These are phyloP conservation scores for Coniella vitis DNA, from an alignment of 2,329 filamentous ascomycete genomes.

Conservation along the genomic window DNA sequence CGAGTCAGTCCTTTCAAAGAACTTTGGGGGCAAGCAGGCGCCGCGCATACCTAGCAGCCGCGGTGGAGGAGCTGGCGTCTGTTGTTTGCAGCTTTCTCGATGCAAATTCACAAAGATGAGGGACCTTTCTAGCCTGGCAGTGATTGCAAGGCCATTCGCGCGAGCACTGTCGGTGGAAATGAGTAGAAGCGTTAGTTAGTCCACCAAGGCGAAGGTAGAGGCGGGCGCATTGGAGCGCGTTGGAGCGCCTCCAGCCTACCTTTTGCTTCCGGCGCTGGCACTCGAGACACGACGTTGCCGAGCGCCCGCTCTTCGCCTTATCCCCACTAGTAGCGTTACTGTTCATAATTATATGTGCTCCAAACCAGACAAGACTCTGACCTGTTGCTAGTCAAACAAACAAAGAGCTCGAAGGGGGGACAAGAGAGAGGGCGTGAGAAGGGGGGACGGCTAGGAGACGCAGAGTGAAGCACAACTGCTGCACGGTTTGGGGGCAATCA, in stretches of 20 bases:
- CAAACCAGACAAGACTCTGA: neutral
- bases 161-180: conserved; percentile 31
- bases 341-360: neutral
- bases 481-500: too few species aligned
- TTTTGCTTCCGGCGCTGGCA: conserved; percentile 46
- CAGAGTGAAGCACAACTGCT: too few species aligned
- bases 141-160: conserved; percentile 45
- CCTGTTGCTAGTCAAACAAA: too few species aligned
- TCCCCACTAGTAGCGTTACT: conserved; percentile 8
- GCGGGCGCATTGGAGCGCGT: neutral
- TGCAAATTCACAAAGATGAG: conserved; percentile 40
- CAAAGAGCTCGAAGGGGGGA: too few species aligned
- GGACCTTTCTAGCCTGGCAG: conserved; percentile 38
- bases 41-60: conserved; percentile 6
- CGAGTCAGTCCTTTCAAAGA: too few species aligned
- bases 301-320: conserved; percentile 13
- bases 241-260: conserved; percentile 22
- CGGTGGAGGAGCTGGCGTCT: conserved; percentile 10
- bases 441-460: too few species aligned
- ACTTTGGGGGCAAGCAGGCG: neutral
- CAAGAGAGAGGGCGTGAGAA: too few species aligned
- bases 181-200: conserved; percentile 6
- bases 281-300: conserved; percentile 33
- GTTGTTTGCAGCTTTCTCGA: conserved; percentile 24
- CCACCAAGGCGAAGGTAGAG: neutral